phyloP scores from a whole-genome alignment of 1,284 basidiomycete species.

The Sanghuangporus baumii region DNA sequence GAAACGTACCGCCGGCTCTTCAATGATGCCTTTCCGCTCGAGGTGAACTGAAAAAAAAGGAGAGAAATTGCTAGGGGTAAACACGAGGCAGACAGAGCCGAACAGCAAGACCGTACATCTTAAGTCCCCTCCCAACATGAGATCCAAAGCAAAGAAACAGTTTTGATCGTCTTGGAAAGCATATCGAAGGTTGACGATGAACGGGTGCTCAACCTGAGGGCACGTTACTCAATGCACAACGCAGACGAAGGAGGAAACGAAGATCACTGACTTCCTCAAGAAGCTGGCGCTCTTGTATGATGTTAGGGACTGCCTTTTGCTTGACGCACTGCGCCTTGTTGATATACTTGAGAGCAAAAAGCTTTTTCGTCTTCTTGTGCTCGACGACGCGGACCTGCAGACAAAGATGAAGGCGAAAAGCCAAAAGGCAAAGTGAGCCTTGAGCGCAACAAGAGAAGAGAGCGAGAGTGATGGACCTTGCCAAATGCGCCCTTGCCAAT shows the following conservation, averaged over 20 bases:
- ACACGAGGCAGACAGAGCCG: conserved; percentile 28
- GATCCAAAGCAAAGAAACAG: conserved; percentile 94
- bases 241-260: conserved; percentile 23
- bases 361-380: conserved; percentile 88
- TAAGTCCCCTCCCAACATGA: conserved; percentile 95
- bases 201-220: conserved; percentile 85
- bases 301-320: conserved; percentile 90
- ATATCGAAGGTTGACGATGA: conserved; percentile 91
- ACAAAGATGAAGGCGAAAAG: no score
- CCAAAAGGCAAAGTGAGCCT: not conserved
- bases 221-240: conserved; percentile 20
- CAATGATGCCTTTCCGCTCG: conserved; percentile 71
- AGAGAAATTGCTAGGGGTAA: conserved; percentile 10
- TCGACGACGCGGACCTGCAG: conserved; percentile 83
- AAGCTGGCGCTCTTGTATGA: conserved; percentile 87
- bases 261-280: conserved; percentile 71
- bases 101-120: conserved; percentile 62
- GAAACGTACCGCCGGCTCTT: conserved; percentile 83
- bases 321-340: conserved; percentile 90
- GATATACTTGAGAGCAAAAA: conserved; percentile 97
- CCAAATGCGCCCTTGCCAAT: conserved; percentile 98
- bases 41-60: conserved; percentile 64
- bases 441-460: not conserved
- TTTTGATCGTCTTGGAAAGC: conserved; percentile 98
- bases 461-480: conserved; percentile 54